Evolutionary conservation across 176 grass and related monocot genomes (phyloP).

Genomic region (Ananas comosus): DNA sequence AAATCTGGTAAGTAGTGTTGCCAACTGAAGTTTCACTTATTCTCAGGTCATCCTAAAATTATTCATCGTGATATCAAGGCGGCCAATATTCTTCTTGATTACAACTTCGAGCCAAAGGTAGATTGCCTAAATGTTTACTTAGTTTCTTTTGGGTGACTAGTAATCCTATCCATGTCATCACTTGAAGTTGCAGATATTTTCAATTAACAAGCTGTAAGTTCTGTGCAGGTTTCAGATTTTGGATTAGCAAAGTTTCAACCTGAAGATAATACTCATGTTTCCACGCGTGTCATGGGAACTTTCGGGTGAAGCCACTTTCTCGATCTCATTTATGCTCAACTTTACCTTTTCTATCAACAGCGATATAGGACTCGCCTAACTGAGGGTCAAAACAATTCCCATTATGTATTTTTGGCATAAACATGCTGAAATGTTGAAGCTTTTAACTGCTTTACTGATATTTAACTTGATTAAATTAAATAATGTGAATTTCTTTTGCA

Average conservation of each 20-base stretch:
- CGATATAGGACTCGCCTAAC: too few species aligned
- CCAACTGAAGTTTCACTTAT: slow-evolving; percentile 9
- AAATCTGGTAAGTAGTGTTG: neutral
- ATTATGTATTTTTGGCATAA: too few species aligned
- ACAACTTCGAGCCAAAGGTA: slow-evolving; percentile 72
- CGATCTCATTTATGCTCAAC: neutral
- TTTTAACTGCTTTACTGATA: too few species aligned
- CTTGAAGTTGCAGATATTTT: neutral
- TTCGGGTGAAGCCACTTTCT: slow-evolving; percentile 47
- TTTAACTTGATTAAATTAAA: neutral
- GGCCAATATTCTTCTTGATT: slow-evolving; percentile 75
- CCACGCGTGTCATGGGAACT: slow-evolving; percentile 64
- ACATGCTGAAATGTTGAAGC: too few species aligned
- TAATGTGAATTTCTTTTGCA: neutral
- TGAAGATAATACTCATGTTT: slow-evolving; percentile 37
- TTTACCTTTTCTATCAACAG: too few species aligned
- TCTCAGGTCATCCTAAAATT: slow-evolving; percentile 68
- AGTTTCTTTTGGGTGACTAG: neutral
- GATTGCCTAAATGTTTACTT: neutral
- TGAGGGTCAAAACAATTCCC: too few species aligned
- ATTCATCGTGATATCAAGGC: slow-evolving; percentile 92
- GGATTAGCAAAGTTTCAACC: slow-evolving; percentile 63
- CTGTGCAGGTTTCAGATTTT: slow-evolving; percentile 68
- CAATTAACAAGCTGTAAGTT: neutral
- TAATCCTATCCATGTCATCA: neutral